Evolutionary conservation across 768 basidiomycete species (phyloP).

Genomic region (Hydnum rufescens): DNA sequence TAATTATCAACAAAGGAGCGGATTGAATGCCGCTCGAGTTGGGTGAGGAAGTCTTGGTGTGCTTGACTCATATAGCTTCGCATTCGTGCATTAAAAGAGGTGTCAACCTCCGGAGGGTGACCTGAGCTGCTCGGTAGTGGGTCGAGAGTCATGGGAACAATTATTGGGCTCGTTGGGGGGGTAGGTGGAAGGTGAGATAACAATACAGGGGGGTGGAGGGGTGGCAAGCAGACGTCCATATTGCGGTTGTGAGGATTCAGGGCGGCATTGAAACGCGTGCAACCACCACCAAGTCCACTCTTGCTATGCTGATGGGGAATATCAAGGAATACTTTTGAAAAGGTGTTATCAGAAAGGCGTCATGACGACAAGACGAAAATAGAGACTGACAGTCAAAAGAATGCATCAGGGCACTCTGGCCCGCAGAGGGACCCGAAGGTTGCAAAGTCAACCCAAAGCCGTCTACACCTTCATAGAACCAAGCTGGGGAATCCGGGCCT

Average conservation of each 20-base stretch:
- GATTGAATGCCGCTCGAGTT: neutral
- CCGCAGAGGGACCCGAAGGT: constrained; percentile 61
- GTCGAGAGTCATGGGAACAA: neutral
- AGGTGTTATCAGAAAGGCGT: neutral
- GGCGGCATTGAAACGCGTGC: constrained; percentile 1
- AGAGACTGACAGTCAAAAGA: constrained; percentile 28
- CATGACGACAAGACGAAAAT: neutral
- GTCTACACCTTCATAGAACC: constrained; percentile 11
- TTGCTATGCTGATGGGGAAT: constrained; percentile 26
- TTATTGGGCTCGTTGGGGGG: neutral
- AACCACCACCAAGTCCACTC: neutral
- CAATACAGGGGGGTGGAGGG: neutral
- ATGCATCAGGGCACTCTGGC: constrained; percentile 83
- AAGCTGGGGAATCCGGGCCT: constrained; percentile 6
- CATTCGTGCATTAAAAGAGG: constrained; percentile 1
- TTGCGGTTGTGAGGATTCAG: neutral
- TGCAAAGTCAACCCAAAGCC: constrained; percentile 3
- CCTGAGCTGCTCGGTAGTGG: neutral
- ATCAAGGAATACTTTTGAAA: constrained; percentile 32
- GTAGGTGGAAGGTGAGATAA: neutral
- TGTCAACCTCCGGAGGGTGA: neutral
- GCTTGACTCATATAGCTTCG: neutral
- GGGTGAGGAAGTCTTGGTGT: constrained; percentile 4
- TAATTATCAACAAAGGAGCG: neutral
- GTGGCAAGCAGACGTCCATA: neutral